Percentiles rank a stretch among this genome's conserved stretches.
phyloP scores from a whole-genome alignment of 352 stramenopile species.

The Phytophthora palmivora region DNA sequence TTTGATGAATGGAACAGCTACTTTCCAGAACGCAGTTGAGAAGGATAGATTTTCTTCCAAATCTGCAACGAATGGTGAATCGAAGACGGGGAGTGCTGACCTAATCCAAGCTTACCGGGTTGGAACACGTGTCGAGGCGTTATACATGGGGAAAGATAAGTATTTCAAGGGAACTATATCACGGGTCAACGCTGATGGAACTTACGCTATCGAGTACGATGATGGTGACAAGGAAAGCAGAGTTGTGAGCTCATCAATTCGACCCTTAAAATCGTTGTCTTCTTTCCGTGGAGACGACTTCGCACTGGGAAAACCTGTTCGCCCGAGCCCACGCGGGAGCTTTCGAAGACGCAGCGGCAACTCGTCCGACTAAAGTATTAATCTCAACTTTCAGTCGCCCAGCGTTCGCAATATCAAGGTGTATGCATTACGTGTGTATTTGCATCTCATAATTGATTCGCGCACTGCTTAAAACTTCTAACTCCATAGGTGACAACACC shows the following conservation, averaged over 20 bases:
- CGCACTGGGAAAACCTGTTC: constrained; percentile 39
- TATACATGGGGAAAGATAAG: constrained; percentile 63
- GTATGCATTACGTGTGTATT: constrained; percentile 22
- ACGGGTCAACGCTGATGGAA: constrained; percentile 53
- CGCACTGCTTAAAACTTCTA: constrained; percentile 19
- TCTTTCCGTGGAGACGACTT: constrained; percentile 42
- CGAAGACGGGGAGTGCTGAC: background rate
- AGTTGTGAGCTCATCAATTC: constrained; percentile 49
- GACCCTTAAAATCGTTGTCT: constrained; percentile 31
- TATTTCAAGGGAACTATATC: constrained; percentile 73
- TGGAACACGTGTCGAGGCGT: constrained; percentile 56
- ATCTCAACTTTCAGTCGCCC: background rate
- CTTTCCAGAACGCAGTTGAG: constrained; percentile 1
- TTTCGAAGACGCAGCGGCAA: constrained; percentile 53
- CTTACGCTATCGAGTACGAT: constrained; percentile 79
- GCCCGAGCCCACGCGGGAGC: constrained; percentile 38
- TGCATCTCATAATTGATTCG: constrained; percentile 32
- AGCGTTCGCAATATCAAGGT: constrained; percentile 1
- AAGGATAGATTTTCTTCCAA: constrained; percentile 1
- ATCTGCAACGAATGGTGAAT: constrained; percentile 13
- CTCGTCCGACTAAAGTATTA: constrained; percentile 44
- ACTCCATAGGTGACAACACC: constrained; percentile 18
- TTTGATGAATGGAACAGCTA: constrained; percentile 9
- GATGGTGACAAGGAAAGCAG: constrained; percentile 70
- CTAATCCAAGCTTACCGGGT: constrained; percentile 15